Evolutionary conservation across 2,329 filamentous ascomycete genomes (phyloP).

Genomic region (Penicillium sp.): DNA sequence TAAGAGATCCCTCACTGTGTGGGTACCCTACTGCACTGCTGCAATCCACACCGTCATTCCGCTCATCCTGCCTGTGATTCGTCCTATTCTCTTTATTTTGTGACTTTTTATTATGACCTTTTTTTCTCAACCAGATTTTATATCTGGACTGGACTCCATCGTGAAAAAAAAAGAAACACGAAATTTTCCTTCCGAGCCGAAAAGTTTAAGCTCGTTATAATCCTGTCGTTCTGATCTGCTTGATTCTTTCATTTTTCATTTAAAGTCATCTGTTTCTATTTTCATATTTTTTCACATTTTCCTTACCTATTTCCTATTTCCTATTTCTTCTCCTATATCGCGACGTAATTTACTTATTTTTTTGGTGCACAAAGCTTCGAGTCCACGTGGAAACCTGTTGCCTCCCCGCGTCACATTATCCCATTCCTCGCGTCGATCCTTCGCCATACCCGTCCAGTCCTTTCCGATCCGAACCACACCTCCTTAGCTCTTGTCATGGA

Average conservation of each 20-base stretch:
- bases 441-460: constrained; percentile 22
- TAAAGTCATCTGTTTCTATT: background rate
- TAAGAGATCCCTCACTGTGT: constrained; percentile 6
- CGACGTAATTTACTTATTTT: background rate
- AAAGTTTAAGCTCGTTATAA: background rate
- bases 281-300: background rate
- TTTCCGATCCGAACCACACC: constrained; percentile 21
- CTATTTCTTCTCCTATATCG: background rate
- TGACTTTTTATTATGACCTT: constrained; percentile 9
- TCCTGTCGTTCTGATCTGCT: no score
- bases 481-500: constrained; percentile 34
- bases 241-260: background rate
- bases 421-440: constrained; percentile 20
- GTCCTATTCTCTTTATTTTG: constrained; percentile 17
- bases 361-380: background rate
- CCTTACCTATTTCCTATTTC: background rate
- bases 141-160: background rate
- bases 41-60: constrained; percentile 32
- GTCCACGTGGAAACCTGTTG: constrained; percentile 9
- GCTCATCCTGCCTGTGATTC: constrained; percentile 6
- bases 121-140: background rate
- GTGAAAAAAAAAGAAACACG: background rate
- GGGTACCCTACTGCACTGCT: constrained; percentile 17
- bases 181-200: background rate
- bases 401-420: constrained; percentile 1